Evolutionary conservation across 139 green algal genomes (phyloP).

Genomic region (Micromonas commoda): DNA sequence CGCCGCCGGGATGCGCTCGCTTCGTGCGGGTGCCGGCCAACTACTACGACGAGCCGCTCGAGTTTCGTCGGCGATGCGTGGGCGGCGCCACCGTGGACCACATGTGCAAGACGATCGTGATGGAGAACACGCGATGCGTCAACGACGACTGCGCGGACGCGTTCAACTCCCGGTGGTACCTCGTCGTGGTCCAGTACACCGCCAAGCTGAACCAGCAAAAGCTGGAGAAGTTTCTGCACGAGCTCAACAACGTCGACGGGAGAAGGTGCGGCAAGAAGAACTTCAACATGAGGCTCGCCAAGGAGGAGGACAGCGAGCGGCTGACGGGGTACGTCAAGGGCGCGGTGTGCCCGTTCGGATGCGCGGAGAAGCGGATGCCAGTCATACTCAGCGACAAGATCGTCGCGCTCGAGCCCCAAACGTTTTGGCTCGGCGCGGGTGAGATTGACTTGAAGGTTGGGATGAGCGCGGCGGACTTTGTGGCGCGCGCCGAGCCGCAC

Average conservation of each 20-base stretch:
- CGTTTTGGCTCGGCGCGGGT: conserved; percentile 35
- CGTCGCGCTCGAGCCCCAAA: background rate
- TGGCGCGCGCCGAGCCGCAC: conserved; percentile 4
- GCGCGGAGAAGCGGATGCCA: conserved; percentile 10
- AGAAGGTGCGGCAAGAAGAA: conserved; percentile 12
- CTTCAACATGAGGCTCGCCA: conserved; percentile 28
- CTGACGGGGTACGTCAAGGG: conserved; percentile 31
- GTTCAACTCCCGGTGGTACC: conserved; percentile 19
- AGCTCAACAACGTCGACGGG: background rate
- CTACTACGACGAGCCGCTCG: conserved; percentile 31
- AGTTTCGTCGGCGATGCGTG: conserved; percentile 9
- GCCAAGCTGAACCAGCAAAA: conserved; percentile 33
- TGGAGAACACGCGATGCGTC: conserved; percentile 31
- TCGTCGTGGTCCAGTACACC: conserved; percentile 33
- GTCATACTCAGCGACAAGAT: conserved; percentile 21
- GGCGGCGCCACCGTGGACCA: conserved; percentile 7
- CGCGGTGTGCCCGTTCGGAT: conserved; percentile 23
- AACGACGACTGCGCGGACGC: background rate
- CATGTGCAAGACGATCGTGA: conserved; percentile 36
- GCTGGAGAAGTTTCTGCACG: conserved; percentile 26
- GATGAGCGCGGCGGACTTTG: conserved; percentile 16
- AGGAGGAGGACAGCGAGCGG: conserved; percentile 26
- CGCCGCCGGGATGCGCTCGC: too few relatives aligned
- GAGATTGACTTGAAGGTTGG: conserved; percentile 37
- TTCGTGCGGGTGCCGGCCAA: background rate